Base-by-base conservation (phyloP, 2,329 filamentous ascomycete genomes). In the Aspergillus pseudoglaucus region DNA sequence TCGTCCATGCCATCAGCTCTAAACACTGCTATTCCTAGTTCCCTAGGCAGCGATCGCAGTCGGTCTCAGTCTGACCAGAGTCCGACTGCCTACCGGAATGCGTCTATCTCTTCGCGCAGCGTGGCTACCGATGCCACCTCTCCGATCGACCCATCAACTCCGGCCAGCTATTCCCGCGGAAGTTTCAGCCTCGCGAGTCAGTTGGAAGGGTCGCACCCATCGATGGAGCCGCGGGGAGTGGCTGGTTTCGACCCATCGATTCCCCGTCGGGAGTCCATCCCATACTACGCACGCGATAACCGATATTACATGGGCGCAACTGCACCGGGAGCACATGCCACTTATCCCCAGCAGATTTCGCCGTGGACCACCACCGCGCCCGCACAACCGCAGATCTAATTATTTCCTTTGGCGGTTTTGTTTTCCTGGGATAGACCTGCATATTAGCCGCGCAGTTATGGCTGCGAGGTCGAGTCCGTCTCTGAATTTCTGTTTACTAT, bases 341-440 rank as follows among this genome's bases (percentile, higher is more conserved):
- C 57, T 45, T 69, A 69, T 42, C 60, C 65, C 7, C 62, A 64
- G 43, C 60, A 58, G 5, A 47, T 68, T 17, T 59, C 66, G 12
- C 56, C 65, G 12, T 69, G 67, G 67, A 65, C 65, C n/a, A 66
- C 67, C 9, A 60, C 66, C 10, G 63, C 67, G 35, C 59, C 65
- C 15, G 62, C 66, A 25, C 66, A 68, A 48, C 66, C 66, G 23
- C 65, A 67, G 52, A 68, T 69, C 30, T 69, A 59, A 66, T 51
- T 35, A 38, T n/a, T 18, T 45, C 41, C 27, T 48, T 44, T 47
- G 45, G 52, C 49, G 44, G 40, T 46, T 51, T 54, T 53, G 46
- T 51, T 30, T 27, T 27, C 25, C 12, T 30, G 25, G 25, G 25
- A 30, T 30, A 30, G 25, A 30, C 25, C 25, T 30, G 25, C 25